These are phyloP conservation scores for Wallemia ichthyophaga DNA, from an alignment of 1,284 basidiomycete genomes.

Conservation along the genomic window DNA sequence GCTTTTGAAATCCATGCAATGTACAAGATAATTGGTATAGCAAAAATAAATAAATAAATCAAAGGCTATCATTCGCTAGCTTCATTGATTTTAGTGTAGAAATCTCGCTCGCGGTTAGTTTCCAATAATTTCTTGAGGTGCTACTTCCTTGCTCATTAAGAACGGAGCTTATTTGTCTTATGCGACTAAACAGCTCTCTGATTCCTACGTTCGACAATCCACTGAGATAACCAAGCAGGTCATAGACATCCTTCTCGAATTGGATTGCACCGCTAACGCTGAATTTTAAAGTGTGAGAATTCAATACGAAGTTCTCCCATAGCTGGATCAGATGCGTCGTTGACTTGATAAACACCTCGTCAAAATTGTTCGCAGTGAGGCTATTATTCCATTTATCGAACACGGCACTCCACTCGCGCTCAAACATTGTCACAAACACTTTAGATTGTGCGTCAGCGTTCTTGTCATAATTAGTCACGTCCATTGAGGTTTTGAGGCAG, in stretches of 20 bases:
- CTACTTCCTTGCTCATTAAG: neutral
- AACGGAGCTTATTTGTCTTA: slow-evolving; percentile 31
- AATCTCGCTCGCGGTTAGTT: neutral
- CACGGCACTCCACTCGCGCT: neutral
- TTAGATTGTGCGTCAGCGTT: neutral
- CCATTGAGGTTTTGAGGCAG: neutral
- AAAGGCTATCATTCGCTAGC: neutral
- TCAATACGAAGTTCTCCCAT: neutral
- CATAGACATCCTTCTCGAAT: neutral
- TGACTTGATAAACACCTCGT: neutral
- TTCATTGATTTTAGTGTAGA: neutral
- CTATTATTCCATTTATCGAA: neutral
- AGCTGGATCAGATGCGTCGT: neutral
- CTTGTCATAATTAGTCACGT: neutral
- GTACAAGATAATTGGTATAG: no score
- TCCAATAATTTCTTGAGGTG: neutral
- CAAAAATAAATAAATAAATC: no score
- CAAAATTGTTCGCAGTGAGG: neutral
- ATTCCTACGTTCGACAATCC: neutral
- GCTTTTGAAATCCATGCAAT: no score
- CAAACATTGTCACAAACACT: neutral
- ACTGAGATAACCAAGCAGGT: neutral
- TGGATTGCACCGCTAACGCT: neutral
- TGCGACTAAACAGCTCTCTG: slow-evolving; percentile 14
- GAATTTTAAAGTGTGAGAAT: neutral